Evolutionary conservation across 768 basidiomycete genomes (phyloP).

Genomic region (Mycena rosella): DNA sequence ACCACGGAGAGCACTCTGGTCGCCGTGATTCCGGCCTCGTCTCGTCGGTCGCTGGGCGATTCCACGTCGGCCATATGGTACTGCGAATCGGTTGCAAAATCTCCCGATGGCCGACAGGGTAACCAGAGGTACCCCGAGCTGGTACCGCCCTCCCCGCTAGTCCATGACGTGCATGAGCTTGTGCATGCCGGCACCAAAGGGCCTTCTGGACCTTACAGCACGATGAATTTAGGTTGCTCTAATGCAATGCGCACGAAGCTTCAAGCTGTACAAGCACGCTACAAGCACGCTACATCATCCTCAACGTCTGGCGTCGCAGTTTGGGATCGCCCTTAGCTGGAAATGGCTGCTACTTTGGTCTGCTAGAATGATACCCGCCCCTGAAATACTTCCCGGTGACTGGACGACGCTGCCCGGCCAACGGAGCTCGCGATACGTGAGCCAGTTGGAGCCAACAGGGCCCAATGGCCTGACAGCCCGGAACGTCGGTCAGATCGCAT

Average conservation of each 20-base stretch:
- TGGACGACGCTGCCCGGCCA: slow-evolving; percentile 4
- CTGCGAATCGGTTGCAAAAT: background rate
- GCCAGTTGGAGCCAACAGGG: background rate
- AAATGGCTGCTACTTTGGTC: background rate
- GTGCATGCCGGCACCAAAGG: slow-evolving; percentile 26
- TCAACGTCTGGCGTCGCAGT: background rate
- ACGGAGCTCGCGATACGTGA: background rate
- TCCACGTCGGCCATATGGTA: background rate
- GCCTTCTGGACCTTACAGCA: background rate
- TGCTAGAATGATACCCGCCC: background rate
- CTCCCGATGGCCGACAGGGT: background rate
- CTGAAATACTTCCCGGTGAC: background rate
- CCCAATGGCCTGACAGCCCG: slow-evolving; percentile 5
- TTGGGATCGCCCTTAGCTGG: background rate
- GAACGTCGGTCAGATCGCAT: slow-evolving; percentile 5
- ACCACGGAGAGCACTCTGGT: slow-evolving; percentile 21
- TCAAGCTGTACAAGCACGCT: slow-evolving; percentile 3
- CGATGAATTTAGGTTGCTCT: slow-evolving; percentile 6
- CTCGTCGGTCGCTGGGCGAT: background rate
- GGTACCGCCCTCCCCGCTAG: slow-evolving; percentile 1
- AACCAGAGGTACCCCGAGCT: no score
- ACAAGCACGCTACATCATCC: background rate
- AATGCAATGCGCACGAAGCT: slow-evolving; percentile 1
- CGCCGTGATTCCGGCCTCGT: slow-evolving; percentile 5
- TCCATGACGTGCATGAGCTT: slow-evolving; percentile 24